Percentiles rank a stretch among this genome's conserved stretches.
Conservation (phyloP, 106 monocot species). For the Iris macrosiphon region DNA sequence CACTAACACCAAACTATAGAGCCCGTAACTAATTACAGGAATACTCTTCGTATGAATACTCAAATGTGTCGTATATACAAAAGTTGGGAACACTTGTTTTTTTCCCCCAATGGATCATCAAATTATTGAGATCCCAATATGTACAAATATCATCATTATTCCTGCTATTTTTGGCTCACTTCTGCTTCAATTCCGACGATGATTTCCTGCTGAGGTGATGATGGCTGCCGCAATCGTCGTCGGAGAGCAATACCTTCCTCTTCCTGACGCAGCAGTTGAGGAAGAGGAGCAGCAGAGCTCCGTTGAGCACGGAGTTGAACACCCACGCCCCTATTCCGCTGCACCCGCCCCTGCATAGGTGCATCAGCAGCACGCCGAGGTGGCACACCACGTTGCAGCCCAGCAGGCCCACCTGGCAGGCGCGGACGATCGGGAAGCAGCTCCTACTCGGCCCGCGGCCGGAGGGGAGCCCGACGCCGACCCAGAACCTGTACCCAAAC, state of each 20-base stretch:
- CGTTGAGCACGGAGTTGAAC: constrained; percentile 83
- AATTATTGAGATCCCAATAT: too few relatives aligned
- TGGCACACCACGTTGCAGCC: constrained; percentile 64
- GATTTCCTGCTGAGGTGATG: too few relatives aligned
- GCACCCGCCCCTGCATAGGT: constrained; percentile 69
- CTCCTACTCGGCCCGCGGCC: constrained; percentile 8
- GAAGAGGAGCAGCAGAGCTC: constrained; percentile 44
- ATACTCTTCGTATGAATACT: too few relatives aligned
- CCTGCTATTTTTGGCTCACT: too few relatives aligned
- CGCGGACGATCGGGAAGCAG: constrained; percentile 39
- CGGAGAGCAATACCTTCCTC: constrained; percentile 8
- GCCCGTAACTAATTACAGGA: too few relatives aligned
- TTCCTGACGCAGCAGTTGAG: constrained; percentile 29
- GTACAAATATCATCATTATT: too few relatives aligned
- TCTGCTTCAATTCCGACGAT: too few relatives aligned
- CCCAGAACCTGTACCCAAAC: constrained; percentile 87
- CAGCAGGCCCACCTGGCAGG: constrained; percentile 56
- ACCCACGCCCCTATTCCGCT: constrained; percentile 90
- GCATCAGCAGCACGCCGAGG: constrained; percentile 62
- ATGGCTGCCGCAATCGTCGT: constrained; percentile 26
- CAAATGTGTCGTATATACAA: too few relatives aligned
- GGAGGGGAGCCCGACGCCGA: constrained; percentile 66
- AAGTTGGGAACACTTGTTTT: too few relatives aligned
- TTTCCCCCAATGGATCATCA: too few relatives aligned
- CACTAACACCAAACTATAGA: too few relatives aligned